These are phyloP conservation scores for Aspergillus spinulosporus DNA, from an alignment of 2,329 filamentous ascomycete species.

Conservation along the genomic window DNA sequence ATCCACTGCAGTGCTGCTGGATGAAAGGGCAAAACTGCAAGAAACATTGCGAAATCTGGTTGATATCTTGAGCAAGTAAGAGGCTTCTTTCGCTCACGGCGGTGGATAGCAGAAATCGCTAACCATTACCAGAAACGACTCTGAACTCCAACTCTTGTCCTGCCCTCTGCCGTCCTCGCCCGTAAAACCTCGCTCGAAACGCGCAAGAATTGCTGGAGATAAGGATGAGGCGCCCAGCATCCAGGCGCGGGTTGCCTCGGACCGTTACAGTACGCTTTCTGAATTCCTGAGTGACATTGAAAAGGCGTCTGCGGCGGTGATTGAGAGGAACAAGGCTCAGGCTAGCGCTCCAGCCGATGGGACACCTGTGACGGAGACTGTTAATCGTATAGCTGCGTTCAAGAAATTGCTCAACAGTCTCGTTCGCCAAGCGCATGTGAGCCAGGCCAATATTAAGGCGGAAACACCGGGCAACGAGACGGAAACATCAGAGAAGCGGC, in stretches of 20 bases:
- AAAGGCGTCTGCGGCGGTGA: conserved; percentile 38
- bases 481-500: conserved; percentile 38
- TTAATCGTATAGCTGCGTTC: conserved; percentile 56
- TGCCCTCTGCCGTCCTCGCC: conserved; percentile 39
- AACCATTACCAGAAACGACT: conserved; percentile 40
- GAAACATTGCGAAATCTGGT: conserved; percentile 40
- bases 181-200: conserved; percentile 45
- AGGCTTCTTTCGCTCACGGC: not conserved
- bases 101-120: conserved; percentile 18
- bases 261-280: conserved; percentile 42
- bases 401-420: conserved; percentile 65
- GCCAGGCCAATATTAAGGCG: conserved; percentile 36
- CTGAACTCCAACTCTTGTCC: conserved; percentile 46
- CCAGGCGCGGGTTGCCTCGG: conserved; percentile 39
- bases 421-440: conserved; percentile 61
- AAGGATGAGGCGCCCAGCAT: conserved; percentile 38
- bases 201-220: conserved; percentile 42
- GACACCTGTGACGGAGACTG: conserved; percentile 35
- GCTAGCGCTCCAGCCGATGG: conserved; percentile 30
- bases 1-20: conserved; percentile 25
- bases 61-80: conserved; percentile 35
- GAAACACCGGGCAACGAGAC: conserved; percentile 38
- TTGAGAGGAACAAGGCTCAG: conserved; percentile 39
- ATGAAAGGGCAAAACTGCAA: conserved; percentile 35
- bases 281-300: conserved; percentile 47